A percentile compares a stretch with the other conserved stretches of the same genome.
Evolutionary conservation across 2,329 filamentous ascomycete species (phyloP).

Genomic region (Davidsoniella neocaledoniae): DNA sequence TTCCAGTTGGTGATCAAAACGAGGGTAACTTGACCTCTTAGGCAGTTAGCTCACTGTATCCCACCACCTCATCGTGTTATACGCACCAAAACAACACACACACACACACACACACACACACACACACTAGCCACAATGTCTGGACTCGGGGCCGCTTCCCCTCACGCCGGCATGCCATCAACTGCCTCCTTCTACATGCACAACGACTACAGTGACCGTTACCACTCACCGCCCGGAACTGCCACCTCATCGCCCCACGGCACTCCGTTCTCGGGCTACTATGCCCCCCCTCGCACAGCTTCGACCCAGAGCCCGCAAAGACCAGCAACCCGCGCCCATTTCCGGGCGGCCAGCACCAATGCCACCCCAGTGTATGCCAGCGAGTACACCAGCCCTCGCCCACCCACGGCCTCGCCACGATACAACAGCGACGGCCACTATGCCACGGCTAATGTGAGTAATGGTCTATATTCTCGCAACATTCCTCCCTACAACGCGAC

Average conservation of each 20-base stretch:
- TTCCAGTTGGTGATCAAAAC: not conserved
- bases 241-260: constrained; percentile 7
- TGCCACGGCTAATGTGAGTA: constrained; percentile 51
- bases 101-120: too few relatives aligned
- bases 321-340: constrained; percentile 13
- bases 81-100: not conserved
- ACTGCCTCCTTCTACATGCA: not conserved
- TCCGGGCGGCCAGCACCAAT: constrained; percentile 9
- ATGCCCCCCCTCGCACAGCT: not conserved
- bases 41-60: not conserved
- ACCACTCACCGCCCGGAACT: constrained; percentile 7
- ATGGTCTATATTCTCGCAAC: constrained; percentile 29
- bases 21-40: not conserved
- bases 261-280: constrained; percentile 3
- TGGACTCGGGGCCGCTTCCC: constrained; percentile 6
- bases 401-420: constrained; percentile 38
- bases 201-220: not conserved
- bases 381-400: constrained; percentile 24
- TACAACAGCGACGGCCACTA: constrained; percentile 47
- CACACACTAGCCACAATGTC: constrained; percentile 5
- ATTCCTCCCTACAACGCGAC: constrained; percentile 27
- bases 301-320: constrained; percentile 11
- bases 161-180: constrained; percentile 1
- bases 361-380: constrained; percentile 4
- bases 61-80: not conserved